Evolutionary conservation across 1,139 yeast species (phyloP), one percentile per base, ranked within the genome.

Genomic region (Candida glucosophila): DNA sequence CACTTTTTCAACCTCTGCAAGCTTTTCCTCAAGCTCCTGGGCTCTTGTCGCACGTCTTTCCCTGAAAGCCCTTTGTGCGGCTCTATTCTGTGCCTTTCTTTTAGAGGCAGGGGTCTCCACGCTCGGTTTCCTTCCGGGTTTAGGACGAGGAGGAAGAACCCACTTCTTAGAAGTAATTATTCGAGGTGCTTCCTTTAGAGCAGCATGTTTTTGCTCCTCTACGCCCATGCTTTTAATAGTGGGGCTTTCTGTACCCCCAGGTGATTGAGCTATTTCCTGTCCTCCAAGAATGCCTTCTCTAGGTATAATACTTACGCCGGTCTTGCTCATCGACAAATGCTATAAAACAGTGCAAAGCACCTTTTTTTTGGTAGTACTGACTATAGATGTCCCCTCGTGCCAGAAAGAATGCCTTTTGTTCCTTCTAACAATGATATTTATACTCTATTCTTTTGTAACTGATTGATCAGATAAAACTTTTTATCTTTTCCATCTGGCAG

Each of bases 31-130:
- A 29, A 62, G 40, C 37, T 62, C 68, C 40, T 67, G 71, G 15
- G 68, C 71, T 31, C 73, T 40, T 6, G 73, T 76, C 12, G 93
- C 94, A 41, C 92, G 53, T 40, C 92, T 58, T 50, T 83, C 85
- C 34, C 94, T 55, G 54, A 86, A 88, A 1, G 96, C 96, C 29
- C 97, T 55, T 55, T 86, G 97, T 3, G 97, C 97, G 14, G 94
- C 95, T 32, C 97, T 64, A 48, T 88, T 88, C 54, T 88, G 96
- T 1, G 95, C 94, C 52, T 86, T 85, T 31, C 95, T 60, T 45
- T 82, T 81, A 22, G 77, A 69, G 1, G 80, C 79, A 1, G 82
- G 81, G 0, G 80, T 73, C 36, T 73, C 81, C 4, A 72, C 73
- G 32, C 86, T 70, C 8, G 95, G 95, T 51, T 83, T 83, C 32